phyloP scores from a whole-genome alignment of 192 early-diverging fungal genomes.

The Coemansia sp. region DNA sequence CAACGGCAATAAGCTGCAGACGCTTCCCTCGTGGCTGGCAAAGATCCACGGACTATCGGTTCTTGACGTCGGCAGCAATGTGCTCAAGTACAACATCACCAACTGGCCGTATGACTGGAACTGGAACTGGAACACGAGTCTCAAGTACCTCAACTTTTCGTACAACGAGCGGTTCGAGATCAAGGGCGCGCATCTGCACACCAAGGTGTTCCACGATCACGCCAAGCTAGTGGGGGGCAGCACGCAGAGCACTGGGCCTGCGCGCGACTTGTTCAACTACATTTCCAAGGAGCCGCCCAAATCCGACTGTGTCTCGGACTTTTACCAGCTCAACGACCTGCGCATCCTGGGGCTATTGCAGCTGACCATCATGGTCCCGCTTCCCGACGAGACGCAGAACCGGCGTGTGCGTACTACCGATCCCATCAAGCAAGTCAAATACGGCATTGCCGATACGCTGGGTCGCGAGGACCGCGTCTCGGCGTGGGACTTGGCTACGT shows the following conservation, averaged over 20 bases:
- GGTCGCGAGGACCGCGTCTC: conserved; percentile 69
- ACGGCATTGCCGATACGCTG: conserved; percentile 85
- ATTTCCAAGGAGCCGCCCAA: conserved; percentile 56
- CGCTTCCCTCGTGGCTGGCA: conserved; percentile 87
- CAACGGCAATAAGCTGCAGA: conserved; percentile 89
- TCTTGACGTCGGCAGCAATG: conserved; percentile 87
- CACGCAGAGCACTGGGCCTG: conserved; percentile 28
- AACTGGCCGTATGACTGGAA: conserved; percentile 98
- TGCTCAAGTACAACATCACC: conserved; percentile 88
- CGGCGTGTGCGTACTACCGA: conserved; percentile 84
- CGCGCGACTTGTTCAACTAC: conserved; percentile 49
- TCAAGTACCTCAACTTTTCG: conserved; percentile 88
- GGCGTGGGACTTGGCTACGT: conserved; percentile 85
- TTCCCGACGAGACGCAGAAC: conserved; percentile 81
- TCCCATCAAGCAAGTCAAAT: conserved; percentile 78
- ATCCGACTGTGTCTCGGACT: conserved; percentile 67
- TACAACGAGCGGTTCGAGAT: conserved; percentile 90
- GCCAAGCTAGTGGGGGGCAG: conserved; percentile 44
- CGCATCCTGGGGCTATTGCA: conserved; percentile 88
- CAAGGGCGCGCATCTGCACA: conserved; percentile 64
- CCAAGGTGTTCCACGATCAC: conserved; percentile 55
- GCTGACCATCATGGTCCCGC: conserved; percentile 79
- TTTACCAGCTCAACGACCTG: conserved; percentile 74
- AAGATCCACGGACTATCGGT: conserved; percentile 77
- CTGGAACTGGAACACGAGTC: conserved; percentile 91